Conservation (phyloP, 352 stramenopile species). For the Phytophthora ohioensis region DNA sequence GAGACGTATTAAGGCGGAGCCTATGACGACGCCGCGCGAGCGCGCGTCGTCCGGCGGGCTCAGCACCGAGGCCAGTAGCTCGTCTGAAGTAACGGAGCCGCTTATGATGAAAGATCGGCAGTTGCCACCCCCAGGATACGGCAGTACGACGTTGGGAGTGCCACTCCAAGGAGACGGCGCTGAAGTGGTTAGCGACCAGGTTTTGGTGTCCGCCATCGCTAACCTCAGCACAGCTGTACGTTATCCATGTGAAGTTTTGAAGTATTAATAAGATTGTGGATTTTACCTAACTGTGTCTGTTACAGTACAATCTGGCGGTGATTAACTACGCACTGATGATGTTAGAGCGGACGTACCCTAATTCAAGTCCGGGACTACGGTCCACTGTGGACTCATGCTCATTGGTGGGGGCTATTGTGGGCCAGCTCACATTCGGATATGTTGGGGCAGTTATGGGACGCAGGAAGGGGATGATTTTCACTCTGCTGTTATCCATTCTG, state of each 20-base stretch:
- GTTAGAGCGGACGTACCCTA: constrained; percentile 57
- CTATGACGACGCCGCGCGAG: constrained; percentile 15
- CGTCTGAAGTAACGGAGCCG: constrained; percentile 30
- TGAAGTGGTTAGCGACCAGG: constrained; percentile 45
- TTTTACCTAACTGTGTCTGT: constrained; percentile 5
- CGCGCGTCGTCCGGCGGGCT: constrained; percentile 16
- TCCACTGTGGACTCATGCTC: constrained; percentile 78
- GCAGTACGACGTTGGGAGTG: constrained; percentile 27
- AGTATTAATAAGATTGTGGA: neutral
- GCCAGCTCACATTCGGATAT: constrained; percentile 85
- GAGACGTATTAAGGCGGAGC: constrained; percentile 17
- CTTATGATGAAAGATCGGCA: constrained; percentile 34
- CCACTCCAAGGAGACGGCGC: constrained; percentile 5
- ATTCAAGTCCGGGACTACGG: constrained; percentile 59
- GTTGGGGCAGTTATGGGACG: constrained; percentile 74
- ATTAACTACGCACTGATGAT: constrained; percentile 80
- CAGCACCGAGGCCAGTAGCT: constrained; percentile 30
- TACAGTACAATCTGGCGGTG: constrained; percentile 82
- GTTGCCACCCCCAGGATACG: constrained; percentile 20
- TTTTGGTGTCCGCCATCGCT: constrained; percentile 77
- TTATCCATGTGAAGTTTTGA: neutral
- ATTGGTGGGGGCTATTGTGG: constrained; percentile 80
- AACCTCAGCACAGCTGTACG: constrained; percentile 84
- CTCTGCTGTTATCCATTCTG: constrained; percentile 72
- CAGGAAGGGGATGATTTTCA: constrained; percentile 81